Evolutionary conservation across 768 basidiomycete species (phyloP).

Genomic region (Lactarius evosmus): DNA sequence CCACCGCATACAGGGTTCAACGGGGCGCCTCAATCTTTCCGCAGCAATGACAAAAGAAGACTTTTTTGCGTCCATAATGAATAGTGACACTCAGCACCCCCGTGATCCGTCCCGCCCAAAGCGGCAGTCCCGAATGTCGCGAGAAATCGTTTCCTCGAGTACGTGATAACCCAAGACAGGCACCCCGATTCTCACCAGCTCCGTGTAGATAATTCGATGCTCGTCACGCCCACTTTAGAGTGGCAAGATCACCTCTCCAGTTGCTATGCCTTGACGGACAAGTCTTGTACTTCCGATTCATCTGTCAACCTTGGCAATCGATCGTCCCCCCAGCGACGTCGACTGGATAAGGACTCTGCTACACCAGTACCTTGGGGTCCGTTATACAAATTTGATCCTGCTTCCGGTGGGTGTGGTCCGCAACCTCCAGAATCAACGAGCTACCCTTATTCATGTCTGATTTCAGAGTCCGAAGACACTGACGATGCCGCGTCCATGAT

Average conservation of each 20-base stretch:
- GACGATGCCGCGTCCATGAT: conserved; percentile 52
- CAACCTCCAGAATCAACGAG: not conserved
- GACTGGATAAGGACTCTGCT: conserved; percentile 39
- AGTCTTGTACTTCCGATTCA: not conserved
- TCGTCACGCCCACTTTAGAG: conserved; percentile 64
- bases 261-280: conserved; percentile 41
- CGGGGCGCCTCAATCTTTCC: conserved; percentile 59
- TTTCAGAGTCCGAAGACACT: conserved; percentile 27
- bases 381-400: conserved; percentile 55
- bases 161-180: conserved; percentile 35
- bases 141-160: conserved; percentile 75
- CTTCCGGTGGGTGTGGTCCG: conserved; percentile 18
- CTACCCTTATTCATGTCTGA: not conserved
- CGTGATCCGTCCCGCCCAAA: conserved; percentile 60
- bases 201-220: conserved; percentile 52
- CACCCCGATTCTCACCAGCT: not conserved
- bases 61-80: conserved; percentile 71
- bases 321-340: conserved; percentile 47
- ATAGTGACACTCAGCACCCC: conserved; percentile 46
- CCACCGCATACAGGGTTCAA: conserved; percentile 51
- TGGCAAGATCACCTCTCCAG: conserved; percentile 75
- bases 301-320: conserved; percentile 17
- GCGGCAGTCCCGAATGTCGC: conserved; percentile 70
- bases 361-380: conserved; percentile 50
- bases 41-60: conserved; percentile 69